A percentile compares a stretch with the other conserved stretches of the same genome.
Evolutionary conservation across 2,329 filamentous ascomycete species (phyloP).

Genomic region (Pyrenochaeta sp.): DNA sequence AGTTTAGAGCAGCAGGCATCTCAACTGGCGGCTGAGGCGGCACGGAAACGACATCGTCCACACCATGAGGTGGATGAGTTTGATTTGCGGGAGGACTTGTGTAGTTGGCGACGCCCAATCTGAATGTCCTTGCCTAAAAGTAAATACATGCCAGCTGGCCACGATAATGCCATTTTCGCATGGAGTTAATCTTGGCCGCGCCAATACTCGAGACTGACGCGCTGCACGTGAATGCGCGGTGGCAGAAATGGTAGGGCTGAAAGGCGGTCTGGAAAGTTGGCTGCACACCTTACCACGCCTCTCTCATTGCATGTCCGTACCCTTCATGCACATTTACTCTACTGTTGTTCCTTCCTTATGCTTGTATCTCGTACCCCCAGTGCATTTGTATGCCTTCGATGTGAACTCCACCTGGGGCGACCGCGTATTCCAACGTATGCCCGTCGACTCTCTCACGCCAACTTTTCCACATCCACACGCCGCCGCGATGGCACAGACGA

Average conservation of each 20-base stretch:
- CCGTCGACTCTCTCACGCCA: slow-evolving; percentile 24
- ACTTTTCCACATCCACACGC: slow-evolving; percentile 39
- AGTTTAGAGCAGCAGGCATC: slow-evolving; percentile 54
- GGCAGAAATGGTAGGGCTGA: slow-evolving; percentile 41
- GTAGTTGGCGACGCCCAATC: slow-evolving; percentile 54
- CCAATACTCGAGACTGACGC: slow-evolving; percentile 18
- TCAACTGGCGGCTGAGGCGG: slow-evolving; percentile 52
- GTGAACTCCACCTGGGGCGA: slow-evolving; percentile 43
- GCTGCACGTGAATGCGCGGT: slow-evolving; percentile 45
- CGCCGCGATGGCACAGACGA: slow-evolving; percentile 33
- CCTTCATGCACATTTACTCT: slow-evolving; percentile 5
- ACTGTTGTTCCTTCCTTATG: slow-evolving; percentile 36
- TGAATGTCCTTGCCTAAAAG: slow-evolving; percentile 4
- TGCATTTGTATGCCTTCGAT: slow-evolving; percentile 51
- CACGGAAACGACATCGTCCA: slow-evolving; percentile 44
- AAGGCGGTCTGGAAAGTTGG: slow-evolving; percentile 43
- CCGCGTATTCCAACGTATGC: slow-evolving; percentile 22
- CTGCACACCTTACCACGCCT: slow-evolving; percentile 14
- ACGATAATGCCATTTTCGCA: neutral
- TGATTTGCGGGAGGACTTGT: slow-evolving; percentile 57
- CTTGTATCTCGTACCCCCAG: slow-evolving; percentile 45
- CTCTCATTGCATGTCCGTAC: slow-evolving; percentile 7
- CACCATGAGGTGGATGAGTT: slow-evolving; percentile 59
- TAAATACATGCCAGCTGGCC: neutral
- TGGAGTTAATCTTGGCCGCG: neutral